Base-by-base conservation (phyloP, 192 early-diverging fungal genomes). In the Coemansia sp. region DNA sequence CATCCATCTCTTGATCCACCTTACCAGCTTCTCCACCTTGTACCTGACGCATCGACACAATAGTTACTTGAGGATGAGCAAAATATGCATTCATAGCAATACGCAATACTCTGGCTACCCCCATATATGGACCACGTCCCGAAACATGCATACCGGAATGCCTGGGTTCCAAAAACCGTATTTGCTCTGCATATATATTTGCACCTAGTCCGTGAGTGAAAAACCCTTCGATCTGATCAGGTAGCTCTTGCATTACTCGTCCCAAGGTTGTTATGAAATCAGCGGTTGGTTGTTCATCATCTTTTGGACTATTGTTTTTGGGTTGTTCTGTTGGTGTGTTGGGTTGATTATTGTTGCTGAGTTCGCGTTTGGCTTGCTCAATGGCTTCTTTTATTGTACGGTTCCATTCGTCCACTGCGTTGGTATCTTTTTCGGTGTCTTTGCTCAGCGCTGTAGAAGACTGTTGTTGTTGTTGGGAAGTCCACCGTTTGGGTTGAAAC, bases 51-150 rank as follows among this genome's bases (percentile, higher is more conserved):
- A 82, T 33, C 1, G 63, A 25, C 0, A 67, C 25, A 0, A 82
- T 67, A 0, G 79, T 71, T 7, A 76, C 16, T 11, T 52, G 36
- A 0, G 79, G 79, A 7, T 56, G 12, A 0, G 51, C 16, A 30
- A 76, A 82, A 54, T 75, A 82, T 48, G 61, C 51, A 28, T 57
- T 67, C 73, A 82, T 76, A 1, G 73, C 73, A 18, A 76, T 60
- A 1, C 71, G 67, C 56, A 82, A 54, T 0, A 76, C 69, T 0
- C 73, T 60, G 3, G 71, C 64, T 42, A 70, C 59, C 7, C 70
- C 73, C 49, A 76, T 17, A 18, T 82, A 82, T 65, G 72, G 72
- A 11, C 32, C 66, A 29, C 55, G 63, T 0, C 79, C 73, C 0
- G 60, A 28, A 0, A 82, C 29, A 2, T 73, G 66, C 30, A 75